Evolutionary conservation across 139 green algal species (phyloP).

Genomic region (Auxenochlorella pyrenoidosa): DNA sequence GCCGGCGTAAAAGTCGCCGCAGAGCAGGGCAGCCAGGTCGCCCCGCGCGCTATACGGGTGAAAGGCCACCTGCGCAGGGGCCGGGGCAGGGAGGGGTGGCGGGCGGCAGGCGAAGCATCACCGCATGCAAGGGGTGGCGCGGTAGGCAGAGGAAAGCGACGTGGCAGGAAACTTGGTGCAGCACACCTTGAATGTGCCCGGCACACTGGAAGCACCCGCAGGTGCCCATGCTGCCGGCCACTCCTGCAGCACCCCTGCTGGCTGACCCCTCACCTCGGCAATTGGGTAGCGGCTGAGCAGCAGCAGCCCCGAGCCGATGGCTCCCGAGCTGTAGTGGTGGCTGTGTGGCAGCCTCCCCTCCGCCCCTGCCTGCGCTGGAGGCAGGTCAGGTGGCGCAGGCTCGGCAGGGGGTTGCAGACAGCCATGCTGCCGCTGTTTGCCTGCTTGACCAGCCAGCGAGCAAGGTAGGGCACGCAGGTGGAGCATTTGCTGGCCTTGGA

Average conservation of each 20-base stretch:
- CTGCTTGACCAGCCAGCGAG: no score
- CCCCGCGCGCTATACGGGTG: constrained; percentile 48
- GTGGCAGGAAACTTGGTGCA: no score
- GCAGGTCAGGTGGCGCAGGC: no score
- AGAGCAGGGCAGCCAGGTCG: constrained; percentile 46
- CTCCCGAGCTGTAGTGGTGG: constrained; percentile 58
- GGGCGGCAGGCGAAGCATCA: not conserved
- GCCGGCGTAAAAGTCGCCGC: constrained; percentile 62
- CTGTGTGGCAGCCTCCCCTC: constrained; percentile 42
- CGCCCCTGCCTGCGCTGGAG: constrained; percentile 5
- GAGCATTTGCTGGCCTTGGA: no score
- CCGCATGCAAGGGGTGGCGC: not conserved
- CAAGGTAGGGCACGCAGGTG: no score
- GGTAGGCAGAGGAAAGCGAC: not conserved
- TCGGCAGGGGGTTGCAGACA: no score
- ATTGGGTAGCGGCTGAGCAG: constrained; percentile 57
- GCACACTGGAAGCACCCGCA: no score
- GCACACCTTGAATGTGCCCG: no score
- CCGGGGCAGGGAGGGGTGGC: not conserved
- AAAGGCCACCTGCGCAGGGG: constrained; percentile 23
- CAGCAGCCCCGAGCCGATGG: constrained; percentile 61
- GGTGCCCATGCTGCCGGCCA: not conserved
- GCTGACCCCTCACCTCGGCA: not conserved
- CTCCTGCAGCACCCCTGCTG: not conserved
- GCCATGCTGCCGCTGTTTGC: no score